Base-by-base conservation (phyloP, 805 yeast species). In the Cyberlindnera galapagoensis region DNA sequence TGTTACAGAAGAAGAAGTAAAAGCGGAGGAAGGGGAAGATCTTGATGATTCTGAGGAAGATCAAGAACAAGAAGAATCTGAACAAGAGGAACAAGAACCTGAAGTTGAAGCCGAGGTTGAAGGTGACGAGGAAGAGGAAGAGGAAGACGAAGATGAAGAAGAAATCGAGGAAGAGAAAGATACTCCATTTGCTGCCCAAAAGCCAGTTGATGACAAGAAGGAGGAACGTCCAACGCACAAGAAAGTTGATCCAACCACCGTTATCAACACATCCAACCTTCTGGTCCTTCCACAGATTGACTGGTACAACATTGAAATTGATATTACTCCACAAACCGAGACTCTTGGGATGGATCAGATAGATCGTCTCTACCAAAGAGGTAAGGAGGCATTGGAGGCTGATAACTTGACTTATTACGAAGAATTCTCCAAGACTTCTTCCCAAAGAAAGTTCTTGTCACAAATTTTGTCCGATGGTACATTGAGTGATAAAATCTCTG, bases 401-500 rank as follows among this genome's bases (percentile, higher is more conserved):
- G 97, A 92, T 38, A 86, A 85, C 56, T 67, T 71, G 36, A 49
- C 66, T 0, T 90, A 83, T 54, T 69, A 74, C 40, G 79, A 76
- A 39, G 94, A 80, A 53, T 80, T 80, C 53, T 73, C 82, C 34
- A 76, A 76, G 43, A 72, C 79, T 35, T 76, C 80, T 24, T 82
- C 94, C 6, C 96, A 83, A 63, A 78, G 75, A 54, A 80, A 84
- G 67, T 90, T 90, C 57, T 74, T 86, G 67, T 72, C 90, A 1
- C 94, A 90, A 59, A 80, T 92, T 46, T 71, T 92, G 49, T 69
- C 87, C 6, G 80, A 76, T 44, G 98, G 98, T 83, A 92, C 98
- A 0, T 68, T 90, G 47, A 80, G 77, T 48, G 98, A 92, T 79
- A 87, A 92, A 62, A 83, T 92, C 34, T 84, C 95, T 29, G 96